A percentile compares a stretch with the other conserved stretches of the same genome.
Conservation (phyloP, 163 green algal species). For the Scenedesmus sp. region DNA sequence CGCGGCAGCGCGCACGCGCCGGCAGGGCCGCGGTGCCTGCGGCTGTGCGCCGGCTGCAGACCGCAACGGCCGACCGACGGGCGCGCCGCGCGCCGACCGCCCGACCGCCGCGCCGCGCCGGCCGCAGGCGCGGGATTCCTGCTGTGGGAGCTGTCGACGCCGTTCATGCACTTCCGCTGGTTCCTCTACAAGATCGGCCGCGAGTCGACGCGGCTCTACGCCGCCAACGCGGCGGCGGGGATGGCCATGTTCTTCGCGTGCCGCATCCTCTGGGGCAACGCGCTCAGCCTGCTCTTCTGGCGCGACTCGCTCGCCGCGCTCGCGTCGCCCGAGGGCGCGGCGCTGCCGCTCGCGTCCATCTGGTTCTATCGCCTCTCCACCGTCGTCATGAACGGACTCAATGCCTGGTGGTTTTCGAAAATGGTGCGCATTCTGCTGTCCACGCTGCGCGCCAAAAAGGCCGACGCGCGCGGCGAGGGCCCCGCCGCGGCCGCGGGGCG, state of each 20-base stretch:
- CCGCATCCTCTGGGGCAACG: conserved; percentile 59
- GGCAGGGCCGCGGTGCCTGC: no score
- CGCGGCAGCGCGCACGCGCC: no score
- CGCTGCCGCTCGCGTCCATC: conserved; percentile 29
- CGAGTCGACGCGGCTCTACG: conserved; percentile 38
- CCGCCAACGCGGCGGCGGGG: conserved; percentile 52
- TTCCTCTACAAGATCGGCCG: conserved; percentile 67
- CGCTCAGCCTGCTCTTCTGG: conserved; percentile 34
- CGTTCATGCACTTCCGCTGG: conserved; percentile 69
- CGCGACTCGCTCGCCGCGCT: conserved; percentile 24
- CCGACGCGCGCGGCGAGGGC: no score
- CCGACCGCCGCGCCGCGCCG: background rate
- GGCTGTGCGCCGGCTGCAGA: no score
- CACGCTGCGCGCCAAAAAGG: background rate
- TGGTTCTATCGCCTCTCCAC: conserved; percentile 44
- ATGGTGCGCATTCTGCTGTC: conserved; percentile 51
- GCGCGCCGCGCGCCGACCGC: background rate
- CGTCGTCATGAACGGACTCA: conserved; percentile 59
- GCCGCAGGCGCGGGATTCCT: conserved; percentile 57
- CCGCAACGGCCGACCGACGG: no score
- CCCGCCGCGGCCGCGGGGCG: no score
- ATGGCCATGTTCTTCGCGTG: conserved; percentile 62
- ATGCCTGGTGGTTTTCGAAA: conserved; percentile 63
- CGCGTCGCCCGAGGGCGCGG: background rate
- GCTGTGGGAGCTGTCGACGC: conserved; percentile 69